Conservation (phyloP, 768 basidiomycete species). For the Lactarius vividus region DNA sequence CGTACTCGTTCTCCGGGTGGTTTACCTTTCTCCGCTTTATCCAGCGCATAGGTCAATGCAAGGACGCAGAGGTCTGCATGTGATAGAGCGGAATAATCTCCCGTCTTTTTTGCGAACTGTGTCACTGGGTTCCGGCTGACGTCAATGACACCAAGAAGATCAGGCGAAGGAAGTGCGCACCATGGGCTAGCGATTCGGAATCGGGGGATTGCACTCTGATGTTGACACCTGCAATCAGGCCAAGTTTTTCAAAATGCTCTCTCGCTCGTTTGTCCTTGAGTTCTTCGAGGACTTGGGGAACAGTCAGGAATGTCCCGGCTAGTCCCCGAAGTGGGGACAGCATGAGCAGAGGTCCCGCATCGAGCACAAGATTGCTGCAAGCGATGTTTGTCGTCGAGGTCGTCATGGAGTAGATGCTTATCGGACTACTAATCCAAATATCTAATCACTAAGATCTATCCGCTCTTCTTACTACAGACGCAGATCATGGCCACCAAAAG, state of each 20-base stretch:
- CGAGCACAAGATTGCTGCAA: constrained; percentile 82
- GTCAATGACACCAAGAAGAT: constrained; percentile 9
- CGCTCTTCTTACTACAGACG: background rate
- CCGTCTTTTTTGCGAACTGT: constrained; percentile 90
- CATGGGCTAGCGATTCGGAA: constrained; percentile 61
- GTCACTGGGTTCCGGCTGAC: constrained; percentile 57
- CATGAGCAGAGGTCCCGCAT: constrained; percentile 90
- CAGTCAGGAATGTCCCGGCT: constrained; percentile 81
- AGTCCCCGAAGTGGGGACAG: constrained; percentile 87
- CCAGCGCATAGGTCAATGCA: constrained; percentile 80
- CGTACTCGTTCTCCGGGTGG: constrained; percentile 30
- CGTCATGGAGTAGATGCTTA: constrained; percentile 13
- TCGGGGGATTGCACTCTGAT: constrained; percentile 70
- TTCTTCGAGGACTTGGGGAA: constrained; percentile 87
- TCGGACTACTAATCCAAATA: background rate
- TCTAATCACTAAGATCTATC: constrained; percentile 9
- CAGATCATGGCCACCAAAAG: constrained; percentile 23
- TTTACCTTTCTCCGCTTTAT: constrained; percentile 46
- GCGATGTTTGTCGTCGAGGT: constrained; percentile 37
- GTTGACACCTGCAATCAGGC: constrained; percentile 70
- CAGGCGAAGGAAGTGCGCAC: constrained; percentile 36
- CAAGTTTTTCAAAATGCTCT: constrained; percentile 80
- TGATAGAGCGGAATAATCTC: constrained; percentile 91
- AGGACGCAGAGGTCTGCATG: constrained; percentile 88
- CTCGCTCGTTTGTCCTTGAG: constrained; percentile 84